Evolutionary conservation across 2,329 filamentous ascomycete species (phyloP).

Genomic region (Zymoseptoria crescenta): DNA sequence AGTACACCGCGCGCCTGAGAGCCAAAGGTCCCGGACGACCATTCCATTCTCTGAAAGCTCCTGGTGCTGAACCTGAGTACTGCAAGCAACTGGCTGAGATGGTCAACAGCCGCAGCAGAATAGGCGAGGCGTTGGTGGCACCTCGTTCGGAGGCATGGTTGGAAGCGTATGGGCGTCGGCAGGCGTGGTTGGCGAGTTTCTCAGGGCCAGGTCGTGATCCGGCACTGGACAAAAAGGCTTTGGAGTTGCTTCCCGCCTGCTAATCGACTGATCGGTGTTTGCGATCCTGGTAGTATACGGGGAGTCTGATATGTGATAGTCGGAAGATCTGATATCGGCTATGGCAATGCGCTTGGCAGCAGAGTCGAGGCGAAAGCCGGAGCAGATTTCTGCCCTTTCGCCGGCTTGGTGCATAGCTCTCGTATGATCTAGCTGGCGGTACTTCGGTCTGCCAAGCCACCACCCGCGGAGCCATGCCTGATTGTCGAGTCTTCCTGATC

Average conservation of each 20-base stretch:
- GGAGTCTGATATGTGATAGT: too few species aligned
- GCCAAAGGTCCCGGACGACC: constrained; percentile 36
- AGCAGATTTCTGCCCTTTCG: too few species aligned
- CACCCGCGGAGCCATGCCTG: neutral
- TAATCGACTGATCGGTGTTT: constrained; percentile 1
- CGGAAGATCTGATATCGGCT: too few species aligned
- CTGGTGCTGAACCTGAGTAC: constrained; percentile 33
- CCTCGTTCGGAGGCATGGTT: constrained; percentile 34
- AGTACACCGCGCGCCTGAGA: constrained; percentile 32
- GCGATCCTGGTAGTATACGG: too few species aligned
- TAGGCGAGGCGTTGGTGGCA: constrained; percentile 18
- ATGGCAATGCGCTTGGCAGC: too few species aligned
- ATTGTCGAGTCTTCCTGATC: too few species aligned
- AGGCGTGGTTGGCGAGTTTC: constrained; percentile 29
- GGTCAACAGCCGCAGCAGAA: constrained; percentile 30
- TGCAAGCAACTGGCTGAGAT: constrained; percentile 34
- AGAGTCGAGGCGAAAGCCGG: too few species aligned
- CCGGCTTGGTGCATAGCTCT: too few species aligned
- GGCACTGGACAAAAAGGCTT: constrained; percentile 4
- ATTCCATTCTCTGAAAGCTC: constrained; percentile 38
- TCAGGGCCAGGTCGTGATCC: constrained; percentile 9
- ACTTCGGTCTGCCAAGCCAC: neutral
- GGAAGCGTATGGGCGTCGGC: constrained; percentile 27
- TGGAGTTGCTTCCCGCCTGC: constrained; percentile 5
- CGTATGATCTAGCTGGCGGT: neutral